Conservation (phyloP, 345 rosid genomes). For the Lepidium aucheri region DNA sequence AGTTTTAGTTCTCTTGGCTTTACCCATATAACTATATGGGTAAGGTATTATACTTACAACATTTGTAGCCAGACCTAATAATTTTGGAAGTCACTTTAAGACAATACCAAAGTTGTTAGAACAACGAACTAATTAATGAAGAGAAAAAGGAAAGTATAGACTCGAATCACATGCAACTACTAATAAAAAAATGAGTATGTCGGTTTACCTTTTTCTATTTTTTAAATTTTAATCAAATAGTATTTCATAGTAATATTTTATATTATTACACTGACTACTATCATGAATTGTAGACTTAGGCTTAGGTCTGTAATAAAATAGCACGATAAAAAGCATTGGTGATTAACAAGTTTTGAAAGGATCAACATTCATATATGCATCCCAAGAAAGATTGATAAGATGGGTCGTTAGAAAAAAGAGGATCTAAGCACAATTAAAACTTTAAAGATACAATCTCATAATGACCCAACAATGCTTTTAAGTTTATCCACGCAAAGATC, state of each 20-base stretch:
- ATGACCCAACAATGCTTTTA: neutral
- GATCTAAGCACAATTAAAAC: neutral
- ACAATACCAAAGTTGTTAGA: neutral
- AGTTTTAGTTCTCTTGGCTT: neutral
- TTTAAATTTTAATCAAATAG: neutral
- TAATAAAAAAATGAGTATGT: constrained; percentile 9
- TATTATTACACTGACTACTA: constrained; percentile 2
- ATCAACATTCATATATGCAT: constrained; percentile 7
- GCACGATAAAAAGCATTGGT: constrained; percentile 12
- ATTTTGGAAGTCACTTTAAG: neutral
- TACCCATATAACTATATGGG: neutral
- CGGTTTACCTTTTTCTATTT: constrained; percentile 4
- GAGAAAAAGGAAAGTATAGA: constrained; percentile 3
- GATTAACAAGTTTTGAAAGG: neutral
- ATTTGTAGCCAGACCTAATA: neutral
- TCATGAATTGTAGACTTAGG: constrained; percentile 5
- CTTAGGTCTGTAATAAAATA: constrained; percentile 3
- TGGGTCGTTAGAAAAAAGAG: neutral
- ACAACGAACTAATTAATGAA: neutral
- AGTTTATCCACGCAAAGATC: neutral
- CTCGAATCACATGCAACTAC: constrained; percentile 16
- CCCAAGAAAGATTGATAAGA: constrained; percentile 18
- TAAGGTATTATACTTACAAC: neutral
- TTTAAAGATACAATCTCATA: neutral
- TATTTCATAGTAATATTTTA: neutral